Percentiles rank a stretch among this genome's conserved stretches.
phyloP scores from a whole-genome alignment of 2,329 filamentous ascomycete species.

The Calonectria montana region DNA sequence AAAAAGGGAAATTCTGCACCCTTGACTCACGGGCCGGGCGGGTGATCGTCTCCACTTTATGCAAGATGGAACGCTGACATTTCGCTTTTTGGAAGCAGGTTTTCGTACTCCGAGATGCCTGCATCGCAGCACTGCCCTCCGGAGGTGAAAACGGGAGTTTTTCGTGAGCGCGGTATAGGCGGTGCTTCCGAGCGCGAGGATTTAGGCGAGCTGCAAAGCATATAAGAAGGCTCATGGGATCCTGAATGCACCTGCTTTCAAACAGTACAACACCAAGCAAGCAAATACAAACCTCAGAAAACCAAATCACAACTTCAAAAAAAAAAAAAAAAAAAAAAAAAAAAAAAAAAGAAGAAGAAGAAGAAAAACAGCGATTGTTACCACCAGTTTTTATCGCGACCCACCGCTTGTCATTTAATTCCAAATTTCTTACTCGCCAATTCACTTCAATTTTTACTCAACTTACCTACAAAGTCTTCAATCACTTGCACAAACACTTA shows the following conservation, averaged over 20 bases:
- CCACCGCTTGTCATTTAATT: not conserved
- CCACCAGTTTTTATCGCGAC: not conserved
- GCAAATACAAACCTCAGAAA: not conserved
- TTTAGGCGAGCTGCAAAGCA: not conserved
- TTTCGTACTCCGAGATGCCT: not conserved
- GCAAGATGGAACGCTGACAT: conserved; percentile 7
- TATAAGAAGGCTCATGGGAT: not conserved
- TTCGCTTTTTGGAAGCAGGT: not conserved
- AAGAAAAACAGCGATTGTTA: too few species aligned
- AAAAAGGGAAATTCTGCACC: conserved; percentile 8
- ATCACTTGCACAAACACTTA: not conserved
- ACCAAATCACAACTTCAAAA: not conserved
- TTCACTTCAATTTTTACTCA: not conserved
- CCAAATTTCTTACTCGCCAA: not conserved
- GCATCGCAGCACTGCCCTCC: not conserved
- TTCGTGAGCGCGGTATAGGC: not conserved
- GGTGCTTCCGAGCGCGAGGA: not conserved
- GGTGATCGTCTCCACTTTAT: not conserved
- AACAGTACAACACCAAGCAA: not conserved
- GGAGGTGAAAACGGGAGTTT: not conserved
- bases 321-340: not conserved
- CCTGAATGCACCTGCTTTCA: not conserved
- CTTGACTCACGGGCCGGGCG: not conserved
- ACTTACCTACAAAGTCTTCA: not conserved
- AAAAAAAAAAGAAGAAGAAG: too few species aligned